Base-by-base conservation (phyloP, 1,284 basidiomycete species). In the Porodaedalea pini region DNA sequence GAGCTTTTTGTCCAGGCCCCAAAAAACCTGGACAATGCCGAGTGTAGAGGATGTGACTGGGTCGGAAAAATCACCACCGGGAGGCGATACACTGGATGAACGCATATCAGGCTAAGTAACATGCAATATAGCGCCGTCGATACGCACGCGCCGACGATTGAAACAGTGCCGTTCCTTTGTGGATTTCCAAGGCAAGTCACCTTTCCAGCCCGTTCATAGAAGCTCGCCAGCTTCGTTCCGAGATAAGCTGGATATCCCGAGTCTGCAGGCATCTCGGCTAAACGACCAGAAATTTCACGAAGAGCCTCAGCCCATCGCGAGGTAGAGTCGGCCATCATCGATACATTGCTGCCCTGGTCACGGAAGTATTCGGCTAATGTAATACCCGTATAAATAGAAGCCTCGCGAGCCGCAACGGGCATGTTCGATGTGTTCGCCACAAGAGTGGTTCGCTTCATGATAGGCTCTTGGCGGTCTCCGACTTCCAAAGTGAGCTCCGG, bases 401-500 rank as follows among this genome's bases (percentile, higher is more conserved):
- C 97, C 77, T 99, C 97, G 69, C 97, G 93, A 37, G 97, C 97
- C 36, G 97, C 97, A 68, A 99, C 97, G 66, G 97, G 97, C 97
- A 99, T 99, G 78, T 99, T 99, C 58, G 96, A 98, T 1, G 97
- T 99, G 74, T 99, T 99, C 66, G 97, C 97, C 60, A 99, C 96
- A 34, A 99, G 85, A 2, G 96, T 95, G 1, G 97, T 99, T 62
- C 97, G 95, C 76, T 99, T 99, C 97, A 99, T 99, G 80, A 99
- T 99, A 39, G 97, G 97, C 73, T 98, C 96, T 82, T 98, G 89
- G 58, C 94, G 91, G 66, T 93, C 87, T 39, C 85, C 88, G 59
- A 93, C 76, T 60, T 93, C 92, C 83, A 98, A 90, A 1, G 90
- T 94, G 47, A 99, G 79, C 73, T 94, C 81, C 55, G 97, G 97